A percentile compares a stretch with the other conserved stretches of the same genome.
phyloP scores from a whole-genome alignment of 331 rosid genomes.

The Prunus yedoensis region DNA sequence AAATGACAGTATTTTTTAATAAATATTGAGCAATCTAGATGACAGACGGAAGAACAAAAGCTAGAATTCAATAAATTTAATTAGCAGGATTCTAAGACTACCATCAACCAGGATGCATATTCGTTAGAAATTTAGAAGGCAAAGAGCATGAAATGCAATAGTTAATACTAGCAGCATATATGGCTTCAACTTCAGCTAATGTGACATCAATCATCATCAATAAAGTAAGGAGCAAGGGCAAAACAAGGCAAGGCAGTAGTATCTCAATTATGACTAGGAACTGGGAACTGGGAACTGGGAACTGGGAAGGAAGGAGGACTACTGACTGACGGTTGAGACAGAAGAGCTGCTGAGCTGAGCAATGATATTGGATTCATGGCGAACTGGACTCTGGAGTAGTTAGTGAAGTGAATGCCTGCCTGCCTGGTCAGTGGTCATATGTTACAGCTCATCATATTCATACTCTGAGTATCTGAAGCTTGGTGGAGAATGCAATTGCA shows the following conservation, averaged over 20 bases:
- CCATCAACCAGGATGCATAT: background rate
- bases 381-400: background rate
- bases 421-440: background rate
- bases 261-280: background rate
- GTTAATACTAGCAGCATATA: background rate
- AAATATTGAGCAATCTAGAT: background rate
- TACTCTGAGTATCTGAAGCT: constrained; percentile 98
- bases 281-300: background rate
- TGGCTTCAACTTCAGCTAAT: constrained; percentile 2
- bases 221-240: background rate
- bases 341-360: constrained; percentile 2
- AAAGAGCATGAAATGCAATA: constrained; percentile 12
- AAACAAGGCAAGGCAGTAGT: background rate
- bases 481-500: constrained; percentile 87
- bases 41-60: background rate
- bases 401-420: background rate
- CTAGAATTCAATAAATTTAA: background rate
- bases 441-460: constrained; percentile 25
- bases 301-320: constrained; percentile 1
- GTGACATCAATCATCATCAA: constrained; percentile 6
- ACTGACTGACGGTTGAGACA: too few species aligned
- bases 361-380: background rate
- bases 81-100: constrained; percentile 7
- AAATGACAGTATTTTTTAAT: background rate
- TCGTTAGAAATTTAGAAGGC: constrained; percentile 7